These are phyloP conservation scores for Stachybotrys echinatus DNA, from an alignment of 2,329 filamentous ascomycete genomes.

Conservation along the genomic window DNA sequence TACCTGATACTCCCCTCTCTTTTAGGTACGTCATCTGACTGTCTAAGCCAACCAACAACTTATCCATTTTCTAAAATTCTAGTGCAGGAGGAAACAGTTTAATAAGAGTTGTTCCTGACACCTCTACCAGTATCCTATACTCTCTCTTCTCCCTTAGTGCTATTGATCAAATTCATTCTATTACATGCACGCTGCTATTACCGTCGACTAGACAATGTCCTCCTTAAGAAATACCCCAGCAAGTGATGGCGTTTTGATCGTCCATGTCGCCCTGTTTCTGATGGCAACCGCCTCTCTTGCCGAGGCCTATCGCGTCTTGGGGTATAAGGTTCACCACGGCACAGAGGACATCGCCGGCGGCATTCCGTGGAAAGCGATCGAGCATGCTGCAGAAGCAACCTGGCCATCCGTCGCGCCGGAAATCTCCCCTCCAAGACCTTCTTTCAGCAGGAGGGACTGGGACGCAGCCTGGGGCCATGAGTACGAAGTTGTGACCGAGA, in stretches of 20 bases:
- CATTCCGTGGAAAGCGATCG: constrained; percentile 1
- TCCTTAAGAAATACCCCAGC: not conserved
- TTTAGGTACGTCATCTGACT: not conserved
- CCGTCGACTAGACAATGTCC: not conserved
- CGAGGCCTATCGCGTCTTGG: constrained; percentile 5
- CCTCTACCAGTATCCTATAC: not conserved
- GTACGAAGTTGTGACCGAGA: constrained; percentile 11
- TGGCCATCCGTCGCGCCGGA: not conserved
- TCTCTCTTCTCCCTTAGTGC: not conserved
- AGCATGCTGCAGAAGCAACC: constrained; percentile 5
- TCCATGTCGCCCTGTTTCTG: constrained; percentile 6
- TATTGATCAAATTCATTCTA: not conserved
- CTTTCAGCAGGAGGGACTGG: constrained; percentile 5
- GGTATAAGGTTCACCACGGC: constrained; percentile 2
- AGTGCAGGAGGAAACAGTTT: no score
- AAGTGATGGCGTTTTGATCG: constrained; percentile 8
- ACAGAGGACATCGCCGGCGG: constrained; percentile 1
- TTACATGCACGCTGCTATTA: not conserved
- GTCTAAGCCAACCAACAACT: not conserved
- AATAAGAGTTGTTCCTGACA: not conserved
- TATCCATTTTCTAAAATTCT: no score
- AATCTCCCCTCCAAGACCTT: not conserved
- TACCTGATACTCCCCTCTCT: no score
- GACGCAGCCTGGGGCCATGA: constrained; percentile 1
- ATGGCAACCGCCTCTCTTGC: constrained; percentile 7